Percentiles rank a stretch among this genome's conserved stretches.
phyloP scores from a whole-genome alignment of 306 rosid species.

The Quercus ilex region DNA sequence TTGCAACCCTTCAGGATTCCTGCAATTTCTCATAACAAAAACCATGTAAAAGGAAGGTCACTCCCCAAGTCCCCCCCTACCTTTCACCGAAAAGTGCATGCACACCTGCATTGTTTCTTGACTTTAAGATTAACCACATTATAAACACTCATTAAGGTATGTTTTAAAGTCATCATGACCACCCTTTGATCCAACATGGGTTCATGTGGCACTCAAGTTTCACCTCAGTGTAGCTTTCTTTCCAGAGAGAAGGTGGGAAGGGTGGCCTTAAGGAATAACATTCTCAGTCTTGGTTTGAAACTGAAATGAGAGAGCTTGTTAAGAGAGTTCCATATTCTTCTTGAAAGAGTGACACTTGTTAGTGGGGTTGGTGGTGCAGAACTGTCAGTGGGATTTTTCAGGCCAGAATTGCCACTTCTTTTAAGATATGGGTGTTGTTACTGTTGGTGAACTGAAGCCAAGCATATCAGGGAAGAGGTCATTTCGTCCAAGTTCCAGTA shows the following conservation, averaged over 20 bases:
- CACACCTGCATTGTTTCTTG: constrained; percentile 52
- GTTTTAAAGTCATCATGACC: constrained; percentile 42
- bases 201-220: constrained; percentile 48
- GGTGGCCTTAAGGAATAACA: constrained; percentile 21
- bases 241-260: constrained; percentile 19
- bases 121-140: constrained; percentile 49
- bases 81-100: constrained; percentile 94
- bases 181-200: constrained; percentile 46
- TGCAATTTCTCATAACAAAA: constrained; percentile 47
- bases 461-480: constrained; percentile 94
- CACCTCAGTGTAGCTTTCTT: constrained; percentile 34
- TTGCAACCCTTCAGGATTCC: constrained; percentile 54
- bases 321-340: constrained; percentile 13
- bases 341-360: constrained; percentile 22
- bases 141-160: constrained; percentile 56
- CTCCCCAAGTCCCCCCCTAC: constrained; percentile 19
- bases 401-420: constrained; percentile 16
- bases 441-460: constrained; percentile 86
- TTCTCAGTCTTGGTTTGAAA: background rate
- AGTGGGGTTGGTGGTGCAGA: constrained; percentile 23
- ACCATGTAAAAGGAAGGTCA: constrained; percentile 18
- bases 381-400: constrained; percentile 13
- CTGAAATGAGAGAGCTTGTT: constrained; percentile 2
- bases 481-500: constrained; percentile 84
- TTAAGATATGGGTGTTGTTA: constrained; percentile 79